Conservation (phyloP, 129 eudicot genomes). For the Flaveria linearis region DNA sequence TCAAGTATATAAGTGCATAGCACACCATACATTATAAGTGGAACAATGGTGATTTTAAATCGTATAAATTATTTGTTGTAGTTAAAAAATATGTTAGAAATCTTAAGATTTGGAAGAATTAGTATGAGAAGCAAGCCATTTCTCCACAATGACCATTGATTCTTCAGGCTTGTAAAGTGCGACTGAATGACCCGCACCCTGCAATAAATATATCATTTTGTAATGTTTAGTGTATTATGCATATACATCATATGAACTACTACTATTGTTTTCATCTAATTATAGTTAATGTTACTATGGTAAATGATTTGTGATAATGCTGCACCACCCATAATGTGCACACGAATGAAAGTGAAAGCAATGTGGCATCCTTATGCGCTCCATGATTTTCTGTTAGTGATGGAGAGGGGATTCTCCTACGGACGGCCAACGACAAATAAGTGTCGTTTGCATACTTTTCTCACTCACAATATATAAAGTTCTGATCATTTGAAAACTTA, state of each 20-base stretch:
- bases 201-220: not conserved
- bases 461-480: no score
- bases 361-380: no score
- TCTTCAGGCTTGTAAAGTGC: constrained; percentile 39
- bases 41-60: not conserved
- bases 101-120: constrained; percentile 16
- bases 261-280: not conserved
- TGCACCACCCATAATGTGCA: no score
- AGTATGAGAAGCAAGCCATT: constrained; percentile 40
- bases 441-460: no score
- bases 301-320: not conserved
- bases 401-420: no score
- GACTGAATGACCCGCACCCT: constrained; percentile 37
- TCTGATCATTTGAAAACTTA: no score
- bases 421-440: no score
- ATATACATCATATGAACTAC: not conserved
- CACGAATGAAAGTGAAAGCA: no score
- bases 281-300: not conserved
- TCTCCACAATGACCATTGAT: constrained; percentile 25
- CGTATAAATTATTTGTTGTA: not conserved
- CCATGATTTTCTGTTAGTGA: no score
- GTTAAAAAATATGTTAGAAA: not conserved
- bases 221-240: not conserved
- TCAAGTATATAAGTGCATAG: no score
- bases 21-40: no score